phyloP scores from a whole-genome alignment of 148 eudicot genomes.

The Vaccinium darrowii region DNA sequence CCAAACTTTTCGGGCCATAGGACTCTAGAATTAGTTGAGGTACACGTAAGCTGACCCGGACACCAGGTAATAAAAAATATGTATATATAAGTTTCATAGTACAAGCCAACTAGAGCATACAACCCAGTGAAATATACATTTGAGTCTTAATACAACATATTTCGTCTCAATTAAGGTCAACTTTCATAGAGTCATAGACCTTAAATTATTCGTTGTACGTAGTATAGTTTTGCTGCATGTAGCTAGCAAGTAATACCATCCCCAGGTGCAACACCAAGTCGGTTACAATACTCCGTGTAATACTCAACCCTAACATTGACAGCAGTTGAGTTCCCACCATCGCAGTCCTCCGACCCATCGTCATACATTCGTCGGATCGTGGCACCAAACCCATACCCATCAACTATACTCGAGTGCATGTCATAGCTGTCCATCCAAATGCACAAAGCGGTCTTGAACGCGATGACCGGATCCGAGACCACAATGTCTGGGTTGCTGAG shows the following conservation, averaged over 20 bases:
- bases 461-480: slow-evolving; percentile 33
- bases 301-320: slow-evolving; percentile 36
- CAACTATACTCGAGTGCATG: slow-evolving; percentile 27
- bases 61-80: too few species aligned
- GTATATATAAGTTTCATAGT: too few species aligned
- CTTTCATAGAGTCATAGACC: too few species aligned
- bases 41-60: too few species aligned
- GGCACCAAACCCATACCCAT: slow-evolving; percentile 59
- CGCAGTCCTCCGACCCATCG: slow-evolving; percentile 36
- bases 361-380: slow-evolving; percentile 39
- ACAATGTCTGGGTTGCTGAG: slow-evolving; percentile 44
- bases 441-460: slow-evolving; percentile 65
- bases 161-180: too few species aligned
- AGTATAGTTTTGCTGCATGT: too few species aligned
- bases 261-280: slow-evolving; percentile 47
- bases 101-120: too few species aligned
- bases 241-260: slow-evolving; percentile 26
- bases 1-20: too few species aligned
- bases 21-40: too few species aligned
- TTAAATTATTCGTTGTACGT: too few species aligned
- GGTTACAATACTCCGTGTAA: slow-evolving; percentile 39
- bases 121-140: too few species aligned
- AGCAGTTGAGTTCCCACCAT: slow-evolving; percentile 23
- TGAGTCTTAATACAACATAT: too few species aligned
- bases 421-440: slow-evolving; percentile 41